phyloP scores from a whole-genome alignment of 371 early-diverging fungal species.

The Entomophthora muscae region DNA sequence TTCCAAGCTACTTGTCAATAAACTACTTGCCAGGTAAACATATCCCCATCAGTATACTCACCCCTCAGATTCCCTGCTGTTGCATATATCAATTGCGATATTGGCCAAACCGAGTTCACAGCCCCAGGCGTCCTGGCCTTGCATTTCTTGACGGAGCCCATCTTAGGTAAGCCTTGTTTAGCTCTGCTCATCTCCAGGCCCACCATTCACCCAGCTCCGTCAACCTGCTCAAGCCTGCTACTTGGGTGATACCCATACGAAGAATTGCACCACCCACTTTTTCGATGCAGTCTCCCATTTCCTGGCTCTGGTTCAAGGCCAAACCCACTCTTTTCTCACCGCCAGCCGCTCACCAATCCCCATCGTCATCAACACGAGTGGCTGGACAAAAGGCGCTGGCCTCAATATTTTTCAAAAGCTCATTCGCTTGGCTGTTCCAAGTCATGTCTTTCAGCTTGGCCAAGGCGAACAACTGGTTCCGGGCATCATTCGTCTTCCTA shows the following conservation, averaged over 20 bases:
- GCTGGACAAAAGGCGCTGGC: conserved; percentile 39
- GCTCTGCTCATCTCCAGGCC: no score
- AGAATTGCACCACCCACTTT: conserved; percentile 46
- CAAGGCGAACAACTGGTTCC: conserved; percentile 7
- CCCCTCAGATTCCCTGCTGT: conserved; percentile 27
- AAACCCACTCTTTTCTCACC: conserved; percentile 12
- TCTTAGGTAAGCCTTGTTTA: no score
- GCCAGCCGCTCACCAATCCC: conserved; percentile 39
- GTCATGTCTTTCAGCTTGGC: conserved; percentile 10
- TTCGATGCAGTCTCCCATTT: conserved; percentile 13
- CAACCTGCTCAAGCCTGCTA: conserved; percentile 35
- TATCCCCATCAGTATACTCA: no score
- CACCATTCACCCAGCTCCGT: conserved; percentile 53
- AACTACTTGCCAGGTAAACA: conserved; percentile 31
- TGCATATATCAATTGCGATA: conserved; percentile 61
- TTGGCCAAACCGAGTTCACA: conserved; percentile 67
- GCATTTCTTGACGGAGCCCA: conserved; percentile 34
- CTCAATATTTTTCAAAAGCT: conserved; percentile 7
- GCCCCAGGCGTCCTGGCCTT: conserved; percentile 53
- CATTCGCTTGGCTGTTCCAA: conserved; percentile 9
- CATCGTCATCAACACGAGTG: conserved; percentile 62
- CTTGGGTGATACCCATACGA: conserved; percentile 41
- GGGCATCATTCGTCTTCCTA: background rate
- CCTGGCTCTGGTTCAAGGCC: no score
- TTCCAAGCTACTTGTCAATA: conserved; percentile 37